Percentiles rank a stretch among this genome's conserved stretches.
phyloP scores from a whole-genome alignment of 2,329 filamentous ascomycete species.

The Claviceps monticola region DNA sequence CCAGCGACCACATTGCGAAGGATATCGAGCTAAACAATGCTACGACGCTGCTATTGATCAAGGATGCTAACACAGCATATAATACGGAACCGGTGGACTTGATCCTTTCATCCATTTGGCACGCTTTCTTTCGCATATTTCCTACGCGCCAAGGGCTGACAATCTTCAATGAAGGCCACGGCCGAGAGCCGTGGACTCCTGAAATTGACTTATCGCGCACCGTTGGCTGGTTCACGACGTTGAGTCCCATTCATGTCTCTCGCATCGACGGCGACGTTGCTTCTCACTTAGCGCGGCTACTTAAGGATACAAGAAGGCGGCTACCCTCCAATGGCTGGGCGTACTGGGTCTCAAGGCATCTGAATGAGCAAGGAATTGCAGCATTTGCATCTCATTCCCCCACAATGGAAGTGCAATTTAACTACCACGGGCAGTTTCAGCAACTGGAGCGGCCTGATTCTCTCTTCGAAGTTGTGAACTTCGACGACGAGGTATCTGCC shows the following conservation, averaged over 20 bases:
- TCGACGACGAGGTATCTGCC: slow-evolving; percentile 1
- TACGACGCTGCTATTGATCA: slow-evolving; percentile 4
- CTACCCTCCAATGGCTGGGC: slow-evolving; percentile 2
- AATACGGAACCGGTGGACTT: slow-evolving; percentile 20
- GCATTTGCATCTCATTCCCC: slow-evolving; percentile 1
- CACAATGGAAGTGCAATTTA: slow-evolving; percentile 6
- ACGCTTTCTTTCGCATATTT: slow-evolving; percentile 17
- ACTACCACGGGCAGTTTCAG: slow-evolving; percentile 8
- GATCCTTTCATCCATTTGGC: slow-evolving; percentile 15
- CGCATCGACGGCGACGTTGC: neutral
- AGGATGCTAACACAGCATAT: slow-evolving; percentile 10
- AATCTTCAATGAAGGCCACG: slow-evolving; percentile 12
- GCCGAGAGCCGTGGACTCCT: slow-evolving; percentile 18
- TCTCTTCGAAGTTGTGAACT: slow-evolving; percentile 8
- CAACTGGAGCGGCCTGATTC: slow-evolving; percentile 7
- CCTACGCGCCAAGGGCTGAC: slow-evolving; percentile 13
- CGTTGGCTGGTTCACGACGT: slow-evolving; percentile 25
- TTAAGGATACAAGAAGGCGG: slow-evolving; percentile 1
- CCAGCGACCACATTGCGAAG: slow-evolving; percentile 1
- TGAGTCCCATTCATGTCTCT: slow-evolving; percentile 14
- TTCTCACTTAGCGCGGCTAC: neutral
- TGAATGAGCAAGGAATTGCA: neutral
- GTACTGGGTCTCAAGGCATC: slow-evolving; percentile 1
- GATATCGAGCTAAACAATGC: neutral
- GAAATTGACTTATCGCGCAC: slow-evolving; percentile 18